A percentile compares a stretch with the other conserved stretches of the same genome.
phyloP scores from a whole-genome alignment of 345 rosid species.

The Salix viminalis region DNA sequence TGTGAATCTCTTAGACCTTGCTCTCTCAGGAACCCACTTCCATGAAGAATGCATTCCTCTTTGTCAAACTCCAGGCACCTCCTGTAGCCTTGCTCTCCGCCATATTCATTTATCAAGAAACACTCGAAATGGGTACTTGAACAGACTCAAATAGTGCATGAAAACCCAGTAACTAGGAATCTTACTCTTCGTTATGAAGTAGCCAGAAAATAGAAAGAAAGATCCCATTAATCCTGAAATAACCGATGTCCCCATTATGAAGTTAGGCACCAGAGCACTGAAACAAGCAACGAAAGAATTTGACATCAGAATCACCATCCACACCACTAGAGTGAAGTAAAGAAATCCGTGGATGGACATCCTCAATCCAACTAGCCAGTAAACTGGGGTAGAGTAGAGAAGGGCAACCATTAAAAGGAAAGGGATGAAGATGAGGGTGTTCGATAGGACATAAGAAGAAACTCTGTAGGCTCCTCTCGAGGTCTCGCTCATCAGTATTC shows the following conservation, averaged over 20 bases:
- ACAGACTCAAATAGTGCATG: slow-evolving; percentile 80
- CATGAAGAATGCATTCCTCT: slow-evolving; percentile 38
- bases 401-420: slow-evolving; percentile 61
- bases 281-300: slow-evolving; percentile 88
- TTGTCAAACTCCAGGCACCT: slow-evolving; percentile 36
- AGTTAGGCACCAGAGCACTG: slow-evolving; percentile 89
- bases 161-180: slow-evolving; percentile 79
- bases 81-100: slow-evolving; percentile 43
- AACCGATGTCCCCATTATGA: slow-evolving; percentile 88
- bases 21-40: slow-evolving; percentile 49
- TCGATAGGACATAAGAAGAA: slow-evolving; percentile 66
- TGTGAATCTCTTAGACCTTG: slow-evolving; percentile 54
- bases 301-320: slow-evolving; percentile 75
- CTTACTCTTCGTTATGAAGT: slow-evolving; percentile 60
- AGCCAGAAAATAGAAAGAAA: slow-evolving; percentile 87
- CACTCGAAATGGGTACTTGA: slow-evolving; percentile 86
- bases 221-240: slow-evolving; percentile 90
- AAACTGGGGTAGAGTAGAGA: slow-evolving; percentile 73
- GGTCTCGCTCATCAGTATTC: slow-evolving; percentile 72
- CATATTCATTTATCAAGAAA: slow-evolving; percentile 67
- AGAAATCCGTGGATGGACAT: slow-evolving; percentile 49
- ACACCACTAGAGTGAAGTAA: slow-evolving; percentile 67
- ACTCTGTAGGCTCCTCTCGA: slow-evolving; percentile 77
- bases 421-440: slow-evolving; percentile 62
- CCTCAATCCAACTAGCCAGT: slow-evolving; percentile 82